Evolutionary conservation across 768 basidiomycete species (phyloP), one percentile per base, ranked within the genome.

Genomic region (Rhizopogon vinicolor): DNA sequence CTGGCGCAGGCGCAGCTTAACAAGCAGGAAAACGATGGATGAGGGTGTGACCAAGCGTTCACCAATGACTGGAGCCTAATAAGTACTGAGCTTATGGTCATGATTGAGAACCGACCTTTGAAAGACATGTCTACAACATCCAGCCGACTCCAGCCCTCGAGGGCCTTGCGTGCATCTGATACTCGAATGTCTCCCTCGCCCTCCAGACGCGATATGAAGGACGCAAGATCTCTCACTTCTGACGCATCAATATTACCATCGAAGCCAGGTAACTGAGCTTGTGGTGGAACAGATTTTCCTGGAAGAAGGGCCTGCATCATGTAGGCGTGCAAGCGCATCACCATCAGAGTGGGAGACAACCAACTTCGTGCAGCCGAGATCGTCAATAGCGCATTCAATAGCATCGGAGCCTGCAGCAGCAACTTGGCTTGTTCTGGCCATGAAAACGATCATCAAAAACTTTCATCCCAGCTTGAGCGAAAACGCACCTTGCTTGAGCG

Each of bases 41-140:
- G 89, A 88, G 0, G 96, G 94, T 0, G 91, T 89, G 37, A 98
- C 83, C 35, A 88, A 71, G 14, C 86, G 86, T 72, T 99, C 97
- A 52, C 91, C 96, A 57, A 93, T 90, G 51, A 99, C 94, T 93
- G 55, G 7, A 42, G 39, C 13, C 6, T 56, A 9, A 62, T 31
- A 9, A 4, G 37, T 29, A 45, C 43, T 58, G 42, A 63, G 51
- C 28, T 41, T 44, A 51, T 12, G 22, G 39, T 4, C 16, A 44
- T 39, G 9, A 31, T 18, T 29, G 41, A 3, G 42, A 19, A 56
- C 77, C 37, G 51, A 93, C 93, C 93, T 78, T 89, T 89, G 79
- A 97, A 98, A 12, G 79, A 73, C 19, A 89, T 87, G 65, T 89
- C 86, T 18, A 91, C 84, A 39, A 98, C 73, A 51, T 98, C 89